Conservation (phyloP, 805 yeast species). For the Saccharomycopsis amapae region DNA sequence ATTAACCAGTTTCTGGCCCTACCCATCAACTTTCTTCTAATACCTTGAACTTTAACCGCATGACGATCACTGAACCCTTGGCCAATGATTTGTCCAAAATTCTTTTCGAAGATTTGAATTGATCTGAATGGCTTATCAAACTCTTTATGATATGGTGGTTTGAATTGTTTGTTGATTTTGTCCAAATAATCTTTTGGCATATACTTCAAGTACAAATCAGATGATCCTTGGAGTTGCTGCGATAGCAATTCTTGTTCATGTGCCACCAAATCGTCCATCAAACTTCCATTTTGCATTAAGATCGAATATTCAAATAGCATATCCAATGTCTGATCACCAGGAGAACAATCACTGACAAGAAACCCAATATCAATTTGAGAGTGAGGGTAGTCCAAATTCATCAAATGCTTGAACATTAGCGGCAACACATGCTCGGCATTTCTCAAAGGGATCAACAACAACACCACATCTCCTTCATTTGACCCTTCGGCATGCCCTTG, state of each 20-base stretch:
- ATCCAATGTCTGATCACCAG: slow-evolving; percentile 5
- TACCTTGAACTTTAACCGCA: slow-evolving; percentile 80
- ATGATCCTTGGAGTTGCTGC: slow-evolving; percentile 42
- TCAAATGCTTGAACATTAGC: slow-evolving; percentile 80
- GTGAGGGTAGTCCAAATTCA: slow-evolving; percentile 79
- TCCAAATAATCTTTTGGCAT: slow-evolving; percentile 62
- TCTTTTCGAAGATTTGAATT: slow-evolving; percentile 61
- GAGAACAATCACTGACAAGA: slow-evolving; percentile 77
- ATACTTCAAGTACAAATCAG: slow-evolving; percentile 58
- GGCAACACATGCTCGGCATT: slow-evolving; percentile 89
- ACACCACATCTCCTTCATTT: slow-evolving; percentile 69
- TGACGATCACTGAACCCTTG: slow-evolving; percentile 81
- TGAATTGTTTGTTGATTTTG: slow-evolving; percentile 50
- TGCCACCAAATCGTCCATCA: slow-evolving; percentile 40
- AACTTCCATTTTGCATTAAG: slow-evolving; percentile 64
- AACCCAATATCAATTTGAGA: slow-evolving; percentile 76
- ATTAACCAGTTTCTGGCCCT: slow-evolving; percentile 82
- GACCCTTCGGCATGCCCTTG: slow-evolving; percentile 68
- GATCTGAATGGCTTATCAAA: slow-evolving; percentile 51
- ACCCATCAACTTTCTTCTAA: slow-evolving; percentile 78
- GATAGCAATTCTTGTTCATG: slow-evolving; percentile 30
- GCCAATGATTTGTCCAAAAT: slow-evolving; percentile 78
- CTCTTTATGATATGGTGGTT: slow-evolving; percentile 59
- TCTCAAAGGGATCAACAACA: slow-evolving; percentile 84
- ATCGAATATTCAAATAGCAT: slow-evolving; percentile 50